Evolutionary conservation across 345 rosid species (phyloP).

Genomic region (Salix udensis): DNA sequence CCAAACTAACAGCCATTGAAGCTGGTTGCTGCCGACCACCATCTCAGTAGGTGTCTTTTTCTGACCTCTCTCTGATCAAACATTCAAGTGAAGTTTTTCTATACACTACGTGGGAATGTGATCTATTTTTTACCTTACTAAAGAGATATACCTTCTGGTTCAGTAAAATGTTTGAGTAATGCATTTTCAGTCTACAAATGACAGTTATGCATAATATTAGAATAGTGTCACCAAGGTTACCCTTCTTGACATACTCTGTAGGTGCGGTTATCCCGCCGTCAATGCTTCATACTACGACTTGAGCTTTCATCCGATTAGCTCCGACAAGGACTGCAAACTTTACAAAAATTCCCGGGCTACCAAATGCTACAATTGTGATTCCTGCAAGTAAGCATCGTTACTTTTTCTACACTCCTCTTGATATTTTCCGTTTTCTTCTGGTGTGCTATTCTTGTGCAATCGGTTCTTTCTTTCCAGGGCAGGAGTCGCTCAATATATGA

Average conservation of each 20-base stretch:
- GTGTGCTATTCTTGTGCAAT: conserved; percentile 1
- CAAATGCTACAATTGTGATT: conserved; percentile 87
- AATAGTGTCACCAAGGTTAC: not conserved
- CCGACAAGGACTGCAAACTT: conserved; percentile 75
- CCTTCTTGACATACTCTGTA: conserved; percentile 19
- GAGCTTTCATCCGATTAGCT: conserved; percentile 82
- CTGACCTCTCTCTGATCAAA: not conserved
- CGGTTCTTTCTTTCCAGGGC: conserved; percentile 47
- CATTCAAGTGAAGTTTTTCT: not conserved
- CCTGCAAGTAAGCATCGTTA: conserved; percentile 71
- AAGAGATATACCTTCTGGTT: not conserved
- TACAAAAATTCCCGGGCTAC: conserved; percentile 60
- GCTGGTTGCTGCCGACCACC: conserved; percentile 96
- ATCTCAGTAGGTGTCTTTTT: conserved; percentile 52
- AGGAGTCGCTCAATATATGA: conserved; percentile 96
- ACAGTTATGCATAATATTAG: not conserved
- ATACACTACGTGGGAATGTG: not conserved
- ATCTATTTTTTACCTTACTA: not conserved
- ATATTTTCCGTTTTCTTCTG: not conserved
- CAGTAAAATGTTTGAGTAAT: not conserved
- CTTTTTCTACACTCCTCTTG: not conserved
- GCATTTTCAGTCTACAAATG: not conserved
- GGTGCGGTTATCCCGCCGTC: conserved; percentile 82
- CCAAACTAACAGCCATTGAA: conserved; percentile 75
- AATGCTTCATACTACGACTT: conserved; percentile 77